Evolutionary conservation across 768 basidiomycete species (phyloP), one percentile per base, ranked within the genome.

Genomic region (Auricularia heimuer): DNA sequence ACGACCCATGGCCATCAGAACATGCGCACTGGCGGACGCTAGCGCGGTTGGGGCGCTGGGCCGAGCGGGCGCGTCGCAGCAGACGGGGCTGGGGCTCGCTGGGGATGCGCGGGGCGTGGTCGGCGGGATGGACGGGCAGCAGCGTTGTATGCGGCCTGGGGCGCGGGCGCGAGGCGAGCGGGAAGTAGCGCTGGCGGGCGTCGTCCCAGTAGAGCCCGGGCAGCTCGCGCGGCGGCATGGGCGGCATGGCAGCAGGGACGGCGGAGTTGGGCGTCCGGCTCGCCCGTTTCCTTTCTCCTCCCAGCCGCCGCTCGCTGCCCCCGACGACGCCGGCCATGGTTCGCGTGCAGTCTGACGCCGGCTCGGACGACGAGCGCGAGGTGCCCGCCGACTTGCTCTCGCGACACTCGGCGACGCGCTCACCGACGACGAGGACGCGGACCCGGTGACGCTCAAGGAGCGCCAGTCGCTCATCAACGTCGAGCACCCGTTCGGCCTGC

Each of bases 381-480:
- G 8, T 29, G 56, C 56, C 24, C 56, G 56, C 21, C 24, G 34
- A 60, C 29, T 21, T 33, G 24, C 56, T 35, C 34, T 12, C 11
- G 24, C 56, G 29, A 18, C 29, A 34, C 56, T 33, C 29, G 24
- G 56, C 24, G 56, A 24, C 24, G 56, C 11, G 24, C 29, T 33
- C 24, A 60, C 16, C 56, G 56, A 35, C 24, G 56, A 64, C 33
- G 63, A 66, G n/a, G 89, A 88, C n/a, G 87, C 88, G 36, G 94
- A 95, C 70, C 92, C 87, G 3, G 89, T 96, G 67, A 98, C 96
- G 0, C 77, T 99, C 69, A 92, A 89, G 76, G 94, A 98, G 69
- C 85, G 97, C 36, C 97, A 99, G 75, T 97, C 95, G 54, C 89
- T 97, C 70, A 97, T 98, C 73, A 99, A 99, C 77, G 95, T 97